Percentiles rank a stretch among this genome's conserved stretches.
Evolutionary conservation across 352 stramenopile genomes (phyloP).

Genomic region (Phytopythium sindhum): DNA sequence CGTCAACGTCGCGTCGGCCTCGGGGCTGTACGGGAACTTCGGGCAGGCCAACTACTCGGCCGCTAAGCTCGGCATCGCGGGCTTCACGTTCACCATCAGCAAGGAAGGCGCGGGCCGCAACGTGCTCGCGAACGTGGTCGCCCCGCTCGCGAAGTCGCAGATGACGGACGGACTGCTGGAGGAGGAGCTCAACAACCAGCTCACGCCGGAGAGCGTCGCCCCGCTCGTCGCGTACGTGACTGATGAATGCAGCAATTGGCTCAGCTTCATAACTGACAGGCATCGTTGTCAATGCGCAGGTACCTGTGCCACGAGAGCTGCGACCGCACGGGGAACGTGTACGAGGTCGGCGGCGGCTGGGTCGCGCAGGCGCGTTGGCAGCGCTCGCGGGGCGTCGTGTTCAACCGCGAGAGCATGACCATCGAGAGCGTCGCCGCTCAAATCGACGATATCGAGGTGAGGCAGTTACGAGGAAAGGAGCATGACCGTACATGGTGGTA

Average conservation of each 20-base stretch:
- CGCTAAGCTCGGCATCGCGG: slow-evolving; percentile 91
- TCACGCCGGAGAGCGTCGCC: slow-evolving; percentile 76
- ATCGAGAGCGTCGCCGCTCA: slow-evolving; percentile 43
- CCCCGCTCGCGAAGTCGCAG: slow-evolving; percentile 74
- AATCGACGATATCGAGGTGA: slow-evolving; percentile 62
- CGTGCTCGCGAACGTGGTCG: slow-evolving; percentile 79
- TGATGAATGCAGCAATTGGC: slow-evolving; percentile 16
- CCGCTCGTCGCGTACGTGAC: slow-evolving; percentile 68
- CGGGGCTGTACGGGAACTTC: slow-evolving; percentile 88
- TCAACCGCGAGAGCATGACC: slow-evolving; percentile 41
- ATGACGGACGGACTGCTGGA: slow-evolving; percentile 84
- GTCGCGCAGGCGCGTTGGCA: slow-evolving; percentile 77
- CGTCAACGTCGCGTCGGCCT: slow-evolving; percentile 79
- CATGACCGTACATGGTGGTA: background rate
- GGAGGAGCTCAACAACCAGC: slow-evolving; percentile 51
- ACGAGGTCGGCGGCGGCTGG: slow-evolving; percentile 83
- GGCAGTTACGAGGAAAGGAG: background rate
- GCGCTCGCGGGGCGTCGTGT: slow-evolving; percentile 53
- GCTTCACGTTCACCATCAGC: slow-evolving; percentile 88
- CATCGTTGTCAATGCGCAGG: slow-evolving; percentile 7
- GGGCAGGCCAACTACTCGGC: slow-evolving; percentile 88
- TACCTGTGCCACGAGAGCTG: slow-evolving; percentile 84
- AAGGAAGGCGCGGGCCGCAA: slow-evolving; percentile 79
- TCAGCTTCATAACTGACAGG: slow-evolving; percentile 2
- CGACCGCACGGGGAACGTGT: slow-evolving; percentile 66